Evolutionary conservation across 345 rosid genomes (phyloP).

Genomic region (Hirschfeldia incana): DNA sequence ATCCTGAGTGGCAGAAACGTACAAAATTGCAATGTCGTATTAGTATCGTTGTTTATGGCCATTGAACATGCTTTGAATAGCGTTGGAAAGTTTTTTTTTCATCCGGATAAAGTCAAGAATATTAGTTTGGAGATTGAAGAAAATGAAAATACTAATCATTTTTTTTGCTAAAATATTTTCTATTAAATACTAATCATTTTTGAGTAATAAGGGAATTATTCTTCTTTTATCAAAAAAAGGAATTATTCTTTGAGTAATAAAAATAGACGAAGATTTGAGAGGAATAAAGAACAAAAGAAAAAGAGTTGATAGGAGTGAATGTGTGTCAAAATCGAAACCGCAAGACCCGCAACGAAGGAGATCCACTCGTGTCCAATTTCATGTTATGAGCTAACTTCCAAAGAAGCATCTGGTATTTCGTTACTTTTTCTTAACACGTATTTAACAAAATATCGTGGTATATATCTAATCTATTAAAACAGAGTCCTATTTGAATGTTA

Average conservation of each 20-base stretch:
- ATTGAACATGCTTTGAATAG: slow-evolving; percentile 2
- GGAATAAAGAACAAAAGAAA: neutral
- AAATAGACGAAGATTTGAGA: slow-evolving; percentile 1
- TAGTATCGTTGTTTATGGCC: neutral
- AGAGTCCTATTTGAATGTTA: too few species aligned
- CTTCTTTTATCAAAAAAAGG: neutral
- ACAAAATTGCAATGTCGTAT: neutral
- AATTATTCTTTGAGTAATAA: slow-evolving; percentile 3
- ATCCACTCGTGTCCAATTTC: slow-evolving; percentile 16
- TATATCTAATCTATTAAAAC: too few species aligned
- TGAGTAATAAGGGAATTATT: neutral
- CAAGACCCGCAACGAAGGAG: slow-evolving; percentile 15
- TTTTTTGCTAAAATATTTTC: too few species aligned
- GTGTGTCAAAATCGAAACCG: neutral
- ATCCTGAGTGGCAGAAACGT: neutral
- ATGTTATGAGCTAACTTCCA: neutral
- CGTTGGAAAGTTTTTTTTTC: too few species aligned
- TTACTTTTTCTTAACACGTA: neutral
- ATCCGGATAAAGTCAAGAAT: too few species aligned
- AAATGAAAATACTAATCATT: neutral
- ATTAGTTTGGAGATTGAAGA: too few species aligned
- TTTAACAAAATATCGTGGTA: too few species aligned
- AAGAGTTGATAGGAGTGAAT: neutral
- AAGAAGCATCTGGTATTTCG: neutral
- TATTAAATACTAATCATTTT: neutral